Evolutionary conservation across 192 early-diverging fungal genomes (phyloP).

Genomic region (Backusella macrospora): DNA sequence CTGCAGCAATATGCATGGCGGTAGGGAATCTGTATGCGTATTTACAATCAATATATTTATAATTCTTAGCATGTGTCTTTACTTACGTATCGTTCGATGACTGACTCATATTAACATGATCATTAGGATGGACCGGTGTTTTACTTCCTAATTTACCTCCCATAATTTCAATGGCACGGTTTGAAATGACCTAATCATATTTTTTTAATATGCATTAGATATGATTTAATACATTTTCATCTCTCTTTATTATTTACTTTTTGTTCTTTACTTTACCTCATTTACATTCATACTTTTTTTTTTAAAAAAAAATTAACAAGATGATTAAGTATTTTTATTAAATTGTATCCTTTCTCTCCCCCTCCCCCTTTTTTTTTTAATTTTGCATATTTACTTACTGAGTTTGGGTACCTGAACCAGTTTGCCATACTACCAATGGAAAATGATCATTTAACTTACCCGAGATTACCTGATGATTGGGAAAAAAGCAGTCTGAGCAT

Average conservation of each 20-base stretch:
- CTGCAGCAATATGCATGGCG: constrained; percentile 97
- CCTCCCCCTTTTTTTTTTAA: neutral
- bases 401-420: constrained; percentile 92
- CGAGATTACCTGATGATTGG: constrained; percentile 67
- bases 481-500: constrained; percentile 16
- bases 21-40: constrained; percentile 78
- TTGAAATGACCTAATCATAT: constrained; percentile 80
- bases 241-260: neutral
- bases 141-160: constrained; percentile 88
- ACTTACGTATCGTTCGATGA: constrained; percentile 91
- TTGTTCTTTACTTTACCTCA: constrained; percentile 46
- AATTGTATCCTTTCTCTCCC: neutral
- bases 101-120: constrained; percentile 98
- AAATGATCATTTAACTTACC: constrained; percentile 93
- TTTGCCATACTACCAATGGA: constrained; percentile 96
- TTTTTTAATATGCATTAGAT: too few species aligned
- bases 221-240: neutral
- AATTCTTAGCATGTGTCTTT: neutral
- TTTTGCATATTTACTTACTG: constrained; percentile 26
- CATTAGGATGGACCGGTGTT: constrained; percentile 97
- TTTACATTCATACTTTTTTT: constrained; percentile 86
- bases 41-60: neutral
- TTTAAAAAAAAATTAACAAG: neutral
- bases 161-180: constrained; percentile 94
- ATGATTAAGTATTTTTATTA: neutral